Evolutionary conservation across 2,329 filamentous ascomycete genomes (phyloP).

Genomic region (Sordariomycetes sp.): DNA sequence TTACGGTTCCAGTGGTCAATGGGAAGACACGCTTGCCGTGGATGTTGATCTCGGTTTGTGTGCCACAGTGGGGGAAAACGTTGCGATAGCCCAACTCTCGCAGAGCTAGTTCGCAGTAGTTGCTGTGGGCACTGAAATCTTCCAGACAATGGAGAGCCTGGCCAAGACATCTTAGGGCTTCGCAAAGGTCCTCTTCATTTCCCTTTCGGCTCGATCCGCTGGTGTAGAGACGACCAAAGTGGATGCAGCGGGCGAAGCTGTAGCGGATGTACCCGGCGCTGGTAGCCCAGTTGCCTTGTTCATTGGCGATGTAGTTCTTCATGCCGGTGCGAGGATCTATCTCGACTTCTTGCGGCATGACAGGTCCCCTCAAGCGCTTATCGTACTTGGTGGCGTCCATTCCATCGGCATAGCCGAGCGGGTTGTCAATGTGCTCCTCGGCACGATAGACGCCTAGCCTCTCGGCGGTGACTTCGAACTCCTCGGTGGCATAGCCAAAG

Average conservation of each 20-base stretch:
- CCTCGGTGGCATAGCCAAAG: constrained; percentile 77
- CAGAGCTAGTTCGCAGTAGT: constrained; percentile 72
- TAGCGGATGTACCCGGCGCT: constrained; percentile 76
- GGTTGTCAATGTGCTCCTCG: constrained; percentile 68
- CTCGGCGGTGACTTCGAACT: constrained; percentile 77
- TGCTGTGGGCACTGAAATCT: constrained; percentile 73
- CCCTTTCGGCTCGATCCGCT: constrained; percentile 51
- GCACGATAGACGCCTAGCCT: constrained; percentile 73
- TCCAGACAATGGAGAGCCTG: constrained; percentile 72
- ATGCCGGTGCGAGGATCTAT: constrained; percentile 76
- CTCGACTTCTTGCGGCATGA: constrained; percentile 61
- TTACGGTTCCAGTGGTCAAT: constrained; percentile 52
- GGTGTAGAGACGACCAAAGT: constrained; percentile 69
- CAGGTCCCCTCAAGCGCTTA: constrained; percentile 68
- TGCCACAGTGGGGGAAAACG: constrained; percentile 71
- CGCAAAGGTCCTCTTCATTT: constrained; percentile 69
- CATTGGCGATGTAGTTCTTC: constrained; percentile 99
- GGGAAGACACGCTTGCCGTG: constrained; percentile 61
- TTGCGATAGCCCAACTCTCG: constrained; percentile 72
- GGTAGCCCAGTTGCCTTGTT: constrained; percentile 78
- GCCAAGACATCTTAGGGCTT: constrained; percentile 67
- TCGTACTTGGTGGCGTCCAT: constrained; percentile 78
- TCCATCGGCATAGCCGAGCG: constrained; percentile 79
- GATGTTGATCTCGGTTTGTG: constrained; percentile 51
- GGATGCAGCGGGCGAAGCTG: constrained; percentile 65